Evolutionary conservation across 768 basidiomycete genomes (phyloP), one percentile per base, ranked within the genome.

Genomic region (Coprinopsis strossmayeri): DNA sequence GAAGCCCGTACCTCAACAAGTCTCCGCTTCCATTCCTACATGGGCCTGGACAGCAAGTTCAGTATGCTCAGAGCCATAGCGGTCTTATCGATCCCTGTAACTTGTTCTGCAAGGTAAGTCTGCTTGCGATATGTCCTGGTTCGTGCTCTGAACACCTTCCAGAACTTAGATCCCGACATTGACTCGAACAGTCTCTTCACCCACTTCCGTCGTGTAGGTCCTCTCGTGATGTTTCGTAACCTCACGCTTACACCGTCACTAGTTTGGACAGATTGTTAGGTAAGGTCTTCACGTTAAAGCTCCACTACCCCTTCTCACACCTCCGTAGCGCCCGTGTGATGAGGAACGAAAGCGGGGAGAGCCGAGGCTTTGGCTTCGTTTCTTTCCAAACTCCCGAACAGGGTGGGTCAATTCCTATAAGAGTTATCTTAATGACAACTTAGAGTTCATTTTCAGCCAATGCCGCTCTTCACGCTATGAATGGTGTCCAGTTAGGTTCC

Each of bases 191-290:
- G 78, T 28, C 74, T 95, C 12, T 91, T 89, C 59, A 71, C 81
- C 20, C 82, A 88, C 64, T 95, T 95, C 68, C 81, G 86, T 52
- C 74, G 78, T 71, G 88, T 88, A 67, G 57, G 72, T 46, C 34
- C 30, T 30, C 47, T 38, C 41, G 9, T 21, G 9, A 7, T 32
- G 7, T 15, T 7, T 32, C 30, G 30, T 7, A 7, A 32, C 7
- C 7, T 32, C 7, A 15, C 30, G 15, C 30, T 7, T 7, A 7
- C 7, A 32, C 30, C 15, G 30, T 7, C 40, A 40, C 24, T 45
- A 91, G 85, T 95, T 82, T 63, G 92, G 92, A 34, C 81, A 85
- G 67, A 92, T 94, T 54, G 87, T 92, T 53, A 92, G 88, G 83
- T 88, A 72, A 57, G 59, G 32, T 28, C 18, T 21, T 32, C 17